Base-by-base conservation (phyloP, 805 yeast genomes). In the Vanderwaltozyma polyspora region DNA sequence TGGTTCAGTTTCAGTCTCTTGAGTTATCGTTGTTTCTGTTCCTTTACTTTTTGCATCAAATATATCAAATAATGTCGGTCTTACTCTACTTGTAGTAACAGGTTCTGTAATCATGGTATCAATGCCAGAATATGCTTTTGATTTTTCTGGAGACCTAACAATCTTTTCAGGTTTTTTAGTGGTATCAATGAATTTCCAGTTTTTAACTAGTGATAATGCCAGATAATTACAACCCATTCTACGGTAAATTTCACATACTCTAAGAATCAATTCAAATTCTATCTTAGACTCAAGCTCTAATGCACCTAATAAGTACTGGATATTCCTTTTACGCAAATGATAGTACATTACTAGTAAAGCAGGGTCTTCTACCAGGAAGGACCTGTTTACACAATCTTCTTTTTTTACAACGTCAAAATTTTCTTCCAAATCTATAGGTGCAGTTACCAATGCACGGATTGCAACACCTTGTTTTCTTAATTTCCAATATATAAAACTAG, bases 221-320 rank as follows among this genome's bases (percentile, higher is more conserved):
- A 89, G 55, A 39, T 76, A 72, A 47, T 87, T 94, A 59, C 97
- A 87, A 0, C 97, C 97, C 95, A 87, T 84, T 37, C 93, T 65
- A 12, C 74, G 67, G 48, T 85, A 82, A 40, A 85, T 78, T 25
- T 68, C 62, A 6, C 81, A 67, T 6, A 78, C 79, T 41, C 76
- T 72, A 10, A 72, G 48, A 12, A 86, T 68, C 47, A 79, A 76
- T 4, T 67, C 62, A 36, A 70, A 73, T 47, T 89, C 96, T 4
- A 49, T 35, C 9, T 43, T 58, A 8, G 73, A 55, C 6, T 65
- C 62, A 5, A 66, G 45, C 24, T 49, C 52, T 18, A 62, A 34
- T 0, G 77, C 64, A 2, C 77, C 80, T 36, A 64, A 51, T 29
- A 69, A 62, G 36, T 74, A 72, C 26, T 62, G 66, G 26, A 64